Base-by-base conservation (phyloP, 2,329 filamentous ascomycete species). In the Ophiobolus disseminans region DNA sequence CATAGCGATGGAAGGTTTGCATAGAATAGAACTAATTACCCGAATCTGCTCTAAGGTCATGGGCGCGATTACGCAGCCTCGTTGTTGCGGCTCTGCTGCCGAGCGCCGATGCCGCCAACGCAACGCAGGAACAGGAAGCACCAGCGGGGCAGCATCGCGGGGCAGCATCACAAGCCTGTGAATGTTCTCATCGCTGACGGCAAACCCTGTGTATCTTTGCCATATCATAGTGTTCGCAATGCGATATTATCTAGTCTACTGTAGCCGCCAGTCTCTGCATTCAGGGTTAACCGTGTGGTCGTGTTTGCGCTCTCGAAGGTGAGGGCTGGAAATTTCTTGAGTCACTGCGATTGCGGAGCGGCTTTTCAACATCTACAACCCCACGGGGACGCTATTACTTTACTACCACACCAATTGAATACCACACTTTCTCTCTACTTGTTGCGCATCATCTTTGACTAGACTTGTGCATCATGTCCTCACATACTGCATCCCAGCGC, bases 401-500 rank as follows among this genome's bases (percentile, higher is more conserved):
- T 45, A 43, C 54, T 44, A 46, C 38, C 39, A 31, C 40, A 13
- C 46, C 38, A 48, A 36, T 37, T 47, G 28, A 21, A 31, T 47
- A 48, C 30, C 36, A 35, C 32, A 30, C 34, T 32, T 47, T 38
- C 38, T 48, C 19, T 31, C 23, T 51, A 49, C 30, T 41, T 49
- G 31, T 45, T 44, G 28, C 37, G 44, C 35, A 14, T 20, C 8
- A 44, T 42, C 8, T 31, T 48, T 43, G 46, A 44, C 30, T 37
- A 42, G 22, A 45, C 45, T 47, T 35, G 45, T 42, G 39, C 51
- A 42, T 31, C 38, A 78, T 77, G 75, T 53, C 75, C 40, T 73
- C 76, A 38, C 76, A 79, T 54, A 81, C 78, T 43, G 69, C 78
- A 50, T 85, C 83, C 10, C 84, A 86, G 63, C 78, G 78, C 60